Base-by-base conservation (phyloP, 768 basidiomycete genomes). In the Panaeolus papilionaceus region DNA sequence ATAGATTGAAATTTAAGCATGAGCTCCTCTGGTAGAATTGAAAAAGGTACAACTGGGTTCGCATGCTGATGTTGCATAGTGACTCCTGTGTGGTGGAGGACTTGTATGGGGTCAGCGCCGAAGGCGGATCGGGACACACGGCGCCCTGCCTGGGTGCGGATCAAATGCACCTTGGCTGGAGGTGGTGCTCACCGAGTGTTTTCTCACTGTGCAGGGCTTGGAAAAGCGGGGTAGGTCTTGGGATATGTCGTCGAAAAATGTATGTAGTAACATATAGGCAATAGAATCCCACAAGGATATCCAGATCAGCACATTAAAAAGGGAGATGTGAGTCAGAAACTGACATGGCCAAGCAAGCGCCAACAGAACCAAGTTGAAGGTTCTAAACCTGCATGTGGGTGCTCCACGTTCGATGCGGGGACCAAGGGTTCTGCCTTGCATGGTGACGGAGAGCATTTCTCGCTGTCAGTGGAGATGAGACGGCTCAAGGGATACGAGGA, bases 1-100 rank as follows among this genome's bases (percentile, higher is more conserved):
- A 64, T 54, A 4, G 49, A 20, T 64, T 45, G 62, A n/a, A 67
- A 39, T 38, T 51, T 14, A 33, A 65, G 51, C 18, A 62, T 63
- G 40, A 62, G 10, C 45, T 61, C 38, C 38, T 14, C 28, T 26
- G 40, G 20, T 44, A 39, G n/a, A 38, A 64, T 33, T 45, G 37
- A 33, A 37, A 67, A 64, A 9, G 40, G 39, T 45, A 45, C 33
- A 33, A 33, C 23, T 38, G 23, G 28, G 26, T 33, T 33, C 54
- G 33, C 54, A 58, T 33, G 54, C 54, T 58, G 54, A 58, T 37
- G 54, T 58, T 58, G 54, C 54, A 58, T 58, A 58, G 54, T 58
- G 54, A 58, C 54, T 58, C 26, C 28, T 58, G 54, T 28, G 20
- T 8, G 10, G 49, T 26, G 49, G 4, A 18, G 18, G 3, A 47